A percentile compares a stretch with the other conserved stretches of the same genome.
These are phyloP conservation scores for Termitomyces sp. DNA, from an alignment of 768 basidiomycete genomes.

Conservation along the genomic window DNA sequence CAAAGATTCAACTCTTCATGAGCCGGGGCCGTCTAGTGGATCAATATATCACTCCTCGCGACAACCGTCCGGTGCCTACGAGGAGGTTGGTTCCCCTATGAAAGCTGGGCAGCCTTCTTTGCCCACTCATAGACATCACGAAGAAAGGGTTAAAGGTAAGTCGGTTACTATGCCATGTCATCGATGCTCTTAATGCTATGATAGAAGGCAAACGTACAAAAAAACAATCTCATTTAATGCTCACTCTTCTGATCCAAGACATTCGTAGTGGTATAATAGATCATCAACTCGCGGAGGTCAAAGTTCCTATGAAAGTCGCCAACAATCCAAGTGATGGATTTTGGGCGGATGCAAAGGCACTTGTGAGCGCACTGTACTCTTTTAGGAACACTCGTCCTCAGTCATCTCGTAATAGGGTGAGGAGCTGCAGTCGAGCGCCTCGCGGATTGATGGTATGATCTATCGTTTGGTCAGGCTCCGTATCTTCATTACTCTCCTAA, in stretches of 20 bases:
- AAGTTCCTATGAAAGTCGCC: constrained; percentile 48
- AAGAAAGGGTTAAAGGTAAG: constrained; percentile 10
- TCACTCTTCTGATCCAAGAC: constrained; percentile 70
- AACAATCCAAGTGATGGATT: constrained; percentile 52
- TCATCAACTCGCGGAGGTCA: constrained; percentile 62
- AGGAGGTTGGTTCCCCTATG: background rate
- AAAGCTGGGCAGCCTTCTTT: background rate
- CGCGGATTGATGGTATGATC: constrained; percentile 65
- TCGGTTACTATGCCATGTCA: background rate
- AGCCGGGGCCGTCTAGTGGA: background rate
- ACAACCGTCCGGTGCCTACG: background rate
- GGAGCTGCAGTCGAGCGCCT: constrained; percentile 56
- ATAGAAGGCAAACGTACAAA: constrained; percentile 13
- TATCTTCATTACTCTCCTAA: constrained; percentile 22
- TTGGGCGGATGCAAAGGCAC: constrained; percentile 69
- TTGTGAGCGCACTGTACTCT: constrained; percentile 32
- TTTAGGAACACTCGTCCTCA: background rate
- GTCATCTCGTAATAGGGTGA: constrained; percentile 30
- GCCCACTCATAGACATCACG: background rate
- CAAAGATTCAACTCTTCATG: constrained; percentile 5
- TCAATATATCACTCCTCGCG: background rate
- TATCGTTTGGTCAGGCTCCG: background rate
- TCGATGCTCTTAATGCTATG: background rate
- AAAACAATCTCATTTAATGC: constrained; percentile 39
- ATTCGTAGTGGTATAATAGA: constrained; percentile 50